Conservation (phyloP, 1,284 basidiomycete genomes). For the Heterobasidion parviporum region DNA sequence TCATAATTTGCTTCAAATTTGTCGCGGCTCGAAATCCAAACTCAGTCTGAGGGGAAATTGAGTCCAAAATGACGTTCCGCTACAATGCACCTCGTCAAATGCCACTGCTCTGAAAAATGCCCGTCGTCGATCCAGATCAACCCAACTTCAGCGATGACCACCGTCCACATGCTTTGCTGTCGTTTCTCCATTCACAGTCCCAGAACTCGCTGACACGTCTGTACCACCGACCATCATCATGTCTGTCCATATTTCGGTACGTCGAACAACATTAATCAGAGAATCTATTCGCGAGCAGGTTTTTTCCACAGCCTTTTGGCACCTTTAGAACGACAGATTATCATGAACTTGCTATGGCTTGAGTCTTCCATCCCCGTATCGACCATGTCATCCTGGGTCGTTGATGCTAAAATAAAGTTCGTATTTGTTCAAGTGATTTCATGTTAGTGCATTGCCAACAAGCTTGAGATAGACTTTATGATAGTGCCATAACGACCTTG, state of each 20-base stretch:
- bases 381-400: conserved; percentile 82
- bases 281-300: conserved; percentile 11
- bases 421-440: conserved; percentile 9
- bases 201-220: conserved; percentile 78
- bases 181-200: conserved; percentile 83
- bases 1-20: background rate
- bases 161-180: conserved; percentile 54
- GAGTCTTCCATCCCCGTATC: conserved; percentile 64
- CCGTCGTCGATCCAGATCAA: conserved; percentile 2
- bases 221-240: conserved; percentile 87
- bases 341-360: conserved; percentile 90
- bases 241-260: conserved; percentile 89
- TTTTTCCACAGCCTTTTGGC: conserved; percentile 60
- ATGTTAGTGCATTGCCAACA: conserved; percentile 2
- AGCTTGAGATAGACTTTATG: conserved; percentile 51
- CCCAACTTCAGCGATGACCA: conserved; percentile 10
- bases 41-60: too few relatives aligned
- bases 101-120: conserved; percentile 1
- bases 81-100: too few relatives aligned
- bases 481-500: conserved; percentile 61
- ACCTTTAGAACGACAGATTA: conserved; percentile 82
- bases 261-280: conserved; percentile 5
- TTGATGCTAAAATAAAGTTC: conserved; percentile 67
- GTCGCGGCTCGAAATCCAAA: background rate
- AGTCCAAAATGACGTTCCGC: too few relatives aligned